phyloP scores from a whole-genome alignment of 2,329 filamentous ascomycete species.

The Septoria linicola region DNA sequence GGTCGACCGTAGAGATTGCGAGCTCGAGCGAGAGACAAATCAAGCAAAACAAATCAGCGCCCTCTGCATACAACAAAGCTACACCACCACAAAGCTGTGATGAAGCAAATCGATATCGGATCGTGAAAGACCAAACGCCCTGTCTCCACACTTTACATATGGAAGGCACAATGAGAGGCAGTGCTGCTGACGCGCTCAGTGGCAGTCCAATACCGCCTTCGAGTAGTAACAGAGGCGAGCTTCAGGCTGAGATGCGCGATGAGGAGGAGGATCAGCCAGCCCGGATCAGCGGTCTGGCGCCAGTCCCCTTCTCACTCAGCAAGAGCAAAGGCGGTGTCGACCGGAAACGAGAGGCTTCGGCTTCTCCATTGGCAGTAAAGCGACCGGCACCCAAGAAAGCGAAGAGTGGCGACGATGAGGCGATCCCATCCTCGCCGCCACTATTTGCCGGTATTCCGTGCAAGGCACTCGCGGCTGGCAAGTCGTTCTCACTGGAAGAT shows the following conservation, averaged over 20 bases:
- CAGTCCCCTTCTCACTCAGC: constrained; percentile 1
- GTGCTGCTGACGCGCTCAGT: not conserved
- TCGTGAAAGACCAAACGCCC: not conserved
- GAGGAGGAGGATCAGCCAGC: constrained; percentile 18
- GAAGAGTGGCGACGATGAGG: not conserved
- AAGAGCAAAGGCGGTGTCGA: not conserved
- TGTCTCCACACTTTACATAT: not conserved
- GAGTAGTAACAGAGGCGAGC: constrained; percentile 16
- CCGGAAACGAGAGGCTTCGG: not conserved
- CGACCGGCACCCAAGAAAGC: not conserved
- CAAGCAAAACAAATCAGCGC: not conserved
- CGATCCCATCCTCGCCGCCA: not conserved
- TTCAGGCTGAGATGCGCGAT: constrained; percentile 26
- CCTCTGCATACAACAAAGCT: not conserved
- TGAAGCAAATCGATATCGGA: not conserved
- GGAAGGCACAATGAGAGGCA: not conserved
- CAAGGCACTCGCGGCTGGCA: too few species aligned
- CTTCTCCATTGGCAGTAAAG: not conserved
- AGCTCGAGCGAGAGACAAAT: not conserved
- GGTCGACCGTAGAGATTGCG: not conserved
- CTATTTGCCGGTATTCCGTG: not conserved
- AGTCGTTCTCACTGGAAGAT: too few species aligned
- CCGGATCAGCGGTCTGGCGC: not conserved
- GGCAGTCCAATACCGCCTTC: constrained; percentile 3
- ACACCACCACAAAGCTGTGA: not conserved